Base-by-base conservation (phyloP, 306 rosid species). In the Dryas alaskensis region DNA sequence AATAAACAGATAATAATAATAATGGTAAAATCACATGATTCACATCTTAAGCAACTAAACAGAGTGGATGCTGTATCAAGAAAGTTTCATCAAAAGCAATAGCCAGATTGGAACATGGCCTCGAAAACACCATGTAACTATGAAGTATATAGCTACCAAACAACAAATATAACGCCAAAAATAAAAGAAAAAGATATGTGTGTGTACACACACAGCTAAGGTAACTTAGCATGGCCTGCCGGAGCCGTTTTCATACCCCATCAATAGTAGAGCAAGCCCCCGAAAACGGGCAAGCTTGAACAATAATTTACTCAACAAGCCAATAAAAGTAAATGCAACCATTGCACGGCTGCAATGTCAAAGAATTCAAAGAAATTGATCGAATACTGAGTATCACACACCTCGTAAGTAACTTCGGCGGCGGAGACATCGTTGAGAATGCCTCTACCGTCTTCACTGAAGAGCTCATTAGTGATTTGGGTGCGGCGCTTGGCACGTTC, bases 401-500 rank as follows among this genome's bases (percentile, higher is more conserved):
- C 50, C 59, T 63, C 81, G 76, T 89, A 91, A 27, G 53, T 73
- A 46, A 78, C 88, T 80, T 93, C 96, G 52, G 89, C 98, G 4
- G 83, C 78, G 10, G 87, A 72, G 45, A 13, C 51, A 49, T 89
- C 83, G n/a, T 75, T 82, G 5, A 43, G 13, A 57, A 66, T 68
- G 73, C 76, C 89, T 60, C 81, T 81, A 52, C 73, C 51, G 2
- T 81, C 89, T 62, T 89, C 90, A 54, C 73, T 75, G 10, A 85
- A 59, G 50, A 86, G 89, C 69, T 87, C 92, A 14, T 87, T 65
- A 54, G 92, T 81, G 54, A 87, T 47, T 67, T 84, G 87, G 53
- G 10, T 87, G 69, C 96, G 85, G 37, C 73, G 92, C 58, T 82
- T 81, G 8, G 81, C 79, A 17, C 98, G 85, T 71, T 84, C 94